These are phyloP conservation scores for Albatrellus ellisii DNA, from an alignment of 768 basidiomycete genomes.

Conservation along the genomic window DNA sequence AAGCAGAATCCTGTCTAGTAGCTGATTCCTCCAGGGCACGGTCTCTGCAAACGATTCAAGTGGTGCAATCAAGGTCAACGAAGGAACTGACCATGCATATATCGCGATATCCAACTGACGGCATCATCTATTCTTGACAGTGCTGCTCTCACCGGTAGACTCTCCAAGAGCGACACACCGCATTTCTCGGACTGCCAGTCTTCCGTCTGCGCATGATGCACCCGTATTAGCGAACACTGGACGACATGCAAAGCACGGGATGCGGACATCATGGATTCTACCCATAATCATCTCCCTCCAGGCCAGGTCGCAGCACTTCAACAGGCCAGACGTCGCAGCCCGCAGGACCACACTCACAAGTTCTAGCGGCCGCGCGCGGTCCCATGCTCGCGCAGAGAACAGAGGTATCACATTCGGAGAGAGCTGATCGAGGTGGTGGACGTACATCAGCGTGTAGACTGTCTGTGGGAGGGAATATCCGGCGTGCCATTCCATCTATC, in stretches of 20 bases:
- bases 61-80: not conserved
- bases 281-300: constrained; percentile 77
- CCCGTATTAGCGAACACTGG: constrained; percentile 7
- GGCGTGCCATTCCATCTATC: constrained; percentile 76
- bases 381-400: constrained; percentile 16
- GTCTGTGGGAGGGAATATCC: constrained; percentile 82
- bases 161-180: constrained; percentile 64
- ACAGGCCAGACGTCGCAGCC: constrained; percentile 48
- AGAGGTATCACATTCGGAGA: constrained; percentile 37
- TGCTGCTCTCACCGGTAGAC: constrained; percentile 38
- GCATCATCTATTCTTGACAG: constrained; percentile 47
- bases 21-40: constrained; percentile 5
- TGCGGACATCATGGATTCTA: constrained; percentile 62
- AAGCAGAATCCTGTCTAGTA: constrained; percentile 12
- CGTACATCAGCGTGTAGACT: constrained; percentile 65
- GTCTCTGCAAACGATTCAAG: constrained; percentile 7
- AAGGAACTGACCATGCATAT: constrained; percentile 4
- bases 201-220: constrained; percentile 41
- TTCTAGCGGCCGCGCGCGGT: constrained; percentile 39
- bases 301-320: constrained; percentile 72
- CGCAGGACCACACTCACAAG: constrained; percentile 59
- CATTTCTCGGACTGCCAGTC: constrained; percentile 89
- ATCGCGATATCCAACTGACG: constrained; percentile 37
- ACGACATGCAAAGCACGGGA: constrained; percentile 9
- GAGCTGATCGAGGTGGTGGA: constrained; percentile 49